These are phyloP conservation scores for Phytophthora citrophthora DNA, from an alignment of 352 stramenopile genomes.

Conservation along the genomic window DNA sequence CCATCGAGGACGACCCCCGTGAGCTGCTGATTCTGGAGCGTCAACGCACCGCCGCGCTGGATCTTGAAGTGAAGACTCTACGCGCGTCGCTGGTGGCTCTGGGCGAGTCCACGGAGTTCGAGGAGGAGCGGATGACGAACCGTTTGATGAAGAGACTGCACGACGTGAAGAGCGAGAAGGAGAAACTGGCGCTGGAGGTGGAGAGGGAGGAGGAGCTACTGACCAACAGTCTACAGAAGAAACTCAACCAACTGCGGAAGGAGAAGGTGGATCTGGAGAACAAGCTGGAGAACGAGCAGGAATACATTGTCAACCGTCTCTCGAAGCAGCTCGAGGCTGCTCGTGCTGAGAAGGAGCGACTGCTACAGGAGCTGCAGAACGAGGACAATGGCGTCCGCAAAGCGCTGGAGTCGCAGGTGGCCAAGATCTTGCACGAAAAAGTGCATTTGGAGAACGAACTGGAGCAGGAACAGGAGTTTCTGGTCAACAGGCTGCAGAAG, in stretches of 20 bases:
- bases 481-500: constrained; percentile 89
- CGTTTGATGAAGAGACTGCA: constrained; percentile 81
- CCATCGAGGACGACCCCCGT: constrained; percentile 41
- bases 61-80: constrained; percentile 71
- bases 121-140: constrained; percentile 88
- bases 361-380: constrained; percentile 69
- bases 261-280: constrained; percentile 94
- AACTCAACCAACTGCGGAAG: constrained; percentile 85
- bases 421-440: constrained; percentile 85
- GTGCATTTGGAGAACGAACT: constrained; percentile 88
- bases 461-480: constrained; percentile 89
- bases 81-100: constrained; percentile 76
- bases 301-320: constrained; percentile 94
- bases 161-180: constrained; percentile 88
- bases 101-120: constrained; percentile 84
- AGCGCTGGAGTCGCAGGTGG: constrained; percentile 79
- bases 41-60: constrained; percentile 73
- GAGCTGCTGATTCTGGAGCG: constrained; percentile 77
- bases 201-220: constrained; percentile 92
- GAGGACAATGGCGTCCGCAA: constrained; percentile 70
- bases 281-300: constrained; percentile 91
- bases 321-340: constrained; percentile 83
- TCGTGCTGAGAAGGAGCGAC: constrained; percentile 69
- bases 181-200: constrained; percentile 87
- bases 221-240: constrained; percentile 91